Evolutionary conservation across 2,329 filamentous ascomycete genomes (phyloP), one percentile per base, ranked within the genome.

Genomic region (Penicillium brasilianum): DNA sequence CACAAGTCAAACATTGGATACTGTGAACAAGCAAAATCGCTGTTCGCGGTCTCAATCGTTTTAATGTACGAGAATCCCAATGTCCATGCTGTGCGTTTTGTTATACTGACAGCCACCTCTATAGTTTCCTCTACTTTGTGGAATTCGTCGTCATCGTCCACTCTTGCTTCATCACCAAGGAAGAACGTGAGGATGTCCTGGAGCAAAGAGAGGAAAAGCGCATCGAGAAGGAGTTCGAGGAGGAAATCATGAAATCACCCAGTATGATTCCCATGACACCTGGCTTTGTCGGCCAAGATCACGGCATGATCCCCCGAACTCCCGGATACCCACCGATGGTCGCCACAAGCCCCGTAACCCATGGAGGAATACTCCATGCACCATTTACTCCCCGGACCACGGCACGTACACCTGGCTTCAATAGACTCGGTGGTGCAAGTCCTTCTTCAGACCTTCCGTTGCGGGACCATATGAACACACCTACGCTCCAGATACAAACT

Each of bases 21-120:
- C 70, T 89, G 87, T 72, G 75, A 81, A 74, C 87, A 89, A 74
- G 85, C 86, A 4, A 86, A 88, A 69, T 78, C 80, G 7, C 76
- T 81, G 3, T 88, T 88, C 68, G 85, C 81, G 1, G 78, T 87
- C 20, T 85, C 82, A 3, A 76, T 85, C 54, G 73, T 87, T 28
- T 80, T 87, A 73, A 76, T 84, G 84, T 87, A 77, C 51, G 51
- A 30, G 14, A 44, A 46, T 18, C 18, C 44, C 30, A 22, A n/a
- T 25, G 2, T 18, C 34, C 25, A n/a, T 7, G 11, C n/a, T 22
- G 20, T 18, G 22, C 6, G 48, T 8, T 43, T 5, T 34, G 22
- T 28, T 41, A 28, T 36, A 18, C 64, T 69, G 57, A 74, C 58
- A 46, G 11, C 22, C 13, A 41, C 22, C 10, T 37, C 18, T 36